A percentile compares a stretch with the other conserved stretches of the same genome.
Evolutionary conservation across 164 flowering plant species (phyloP).

Genomic region (Liriodendron chinense): DNA sequence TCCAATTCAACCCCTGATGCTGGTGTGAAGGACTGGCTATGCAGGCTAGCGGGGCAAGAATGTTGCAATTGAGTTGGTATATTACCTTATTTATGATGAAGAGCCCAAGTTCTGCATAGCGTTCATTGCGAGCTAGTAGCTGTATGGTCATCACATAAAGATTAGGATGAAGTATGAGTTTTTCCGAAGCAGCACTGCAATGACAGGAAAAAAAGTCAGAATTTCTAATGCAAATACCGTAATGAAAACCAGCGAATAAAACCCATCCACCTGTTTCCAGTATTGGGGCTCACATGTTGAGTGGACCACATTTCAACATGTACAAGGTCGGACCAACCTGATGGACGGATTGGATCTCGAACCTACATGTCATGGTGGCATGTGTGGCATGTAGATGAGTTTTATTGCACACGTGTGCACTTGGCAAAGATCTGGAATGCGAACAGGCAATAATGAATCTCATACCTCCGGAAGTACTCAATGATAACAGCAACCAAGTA

Average conservation of each 20-base stretch:
- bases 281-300: too few relatives aligned
- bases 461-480: slow-evolving; percentile 88
- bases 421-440: not conserved
- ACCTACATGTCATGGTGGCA: too few relatives aligned
- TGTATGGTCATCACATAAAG: slow-evolving; percentile 68
- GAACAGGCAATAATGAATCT: not conserved
- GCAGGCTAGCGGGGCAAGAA: not conserved
- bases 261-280: not conserved
- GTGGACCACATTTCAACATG: too few relatives aligned
- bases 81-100: slow-evolving; percentile 78
- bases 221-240: not conserved
- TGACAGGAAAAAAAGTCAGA: slow-evolving; percentile 4
- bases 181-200: slow-evolving; percentile 68
- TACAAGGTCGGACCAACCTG: too few relatives aligned
- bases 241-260: not conserved
- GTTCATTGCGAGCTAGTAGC: slow-evolving; percentile 70
- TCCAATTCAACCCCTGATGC: not conserved
- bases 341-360: too few relatives aligned
- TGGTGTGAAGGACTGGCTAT: not conserved
- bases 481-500: slow-evolving; percentile 73
- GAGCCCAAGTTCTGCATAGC: slow-evolving; percentile 69
- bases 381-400: too few relatives aligned
- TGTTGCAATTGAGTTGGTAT: not conserved
- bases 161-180: slow-evolving; percentile 66
- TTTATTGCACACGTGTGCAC: too few relatives aligned